Evolutionary conservation across 176 grass and related monocot genomes (phyloP).

Genomic region (Zoysia pacifica): DNA sequence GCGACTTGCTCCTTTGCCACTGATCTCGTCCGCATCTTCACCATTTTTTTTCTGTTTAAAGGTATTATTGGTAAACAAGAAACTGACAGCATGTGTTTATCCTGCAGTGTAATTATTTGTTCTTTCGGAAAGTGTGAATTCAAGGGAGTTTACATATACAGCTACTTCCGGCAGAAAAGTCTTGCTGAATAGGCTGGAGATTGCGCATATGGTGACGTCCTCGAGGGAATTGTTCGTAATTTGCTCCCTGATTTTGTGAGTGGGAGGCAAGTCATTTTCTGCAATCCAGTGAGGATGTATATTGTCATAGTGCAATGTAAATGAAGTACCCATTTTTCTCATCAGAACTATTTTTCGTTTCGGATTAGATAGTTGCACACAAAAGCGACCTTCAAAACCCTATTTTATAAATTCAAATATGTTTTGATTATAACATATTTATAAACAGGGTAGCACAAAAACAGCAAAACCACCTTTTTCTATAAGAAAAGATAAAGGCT

Average conservation of each 20-base stretch:
- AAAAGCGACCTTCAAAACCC: too few relatives aligned
- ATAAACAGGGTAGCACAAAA: neutral
- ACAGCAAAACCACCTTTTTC: neutral
- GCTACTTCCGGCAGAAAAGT: neutral
- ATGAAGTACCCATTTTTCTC: neutral
- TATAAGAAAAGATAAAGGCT: neutral
- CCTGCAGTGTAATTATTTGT: neutral
- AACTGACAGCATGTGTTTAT: neutral
- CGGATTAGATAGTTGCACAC: too few relatives aligned
- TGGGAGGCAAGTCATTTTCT: neutral
- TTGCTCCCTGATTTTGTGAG: slow-evolving; percentile 10
- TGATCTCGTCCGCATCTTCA: neutral
- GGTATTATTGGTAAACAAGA: neutral
- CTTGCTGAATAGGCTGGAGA: neutral
- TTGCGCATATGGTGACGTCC: neutral
- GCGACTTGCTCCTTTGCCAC: neutral
- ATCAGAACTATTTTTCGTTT: neutral
- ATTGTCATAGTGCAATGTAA: slow-evolving; percentile 7
- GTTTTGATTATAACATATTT: too few relatives aligned
- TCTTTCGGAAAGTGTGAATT: slow-evolving; percentile 19
- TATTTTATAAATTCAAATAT: too few relatives aligned
- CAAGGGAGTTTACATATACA: neutral
- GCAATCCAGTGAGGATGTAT: slow-evolving; percentile 26
- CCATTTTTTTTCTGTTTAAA: neutral
- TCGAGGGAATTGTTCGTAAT: slow-evolving; percentile 1